Percentiles rank a stretch among this genome's conserved stretches.
phyloP scores from a whole-genome alignment of 495 filamentous ascomycete genomes.

The Barbatosphaeria neglecta region DNA sequence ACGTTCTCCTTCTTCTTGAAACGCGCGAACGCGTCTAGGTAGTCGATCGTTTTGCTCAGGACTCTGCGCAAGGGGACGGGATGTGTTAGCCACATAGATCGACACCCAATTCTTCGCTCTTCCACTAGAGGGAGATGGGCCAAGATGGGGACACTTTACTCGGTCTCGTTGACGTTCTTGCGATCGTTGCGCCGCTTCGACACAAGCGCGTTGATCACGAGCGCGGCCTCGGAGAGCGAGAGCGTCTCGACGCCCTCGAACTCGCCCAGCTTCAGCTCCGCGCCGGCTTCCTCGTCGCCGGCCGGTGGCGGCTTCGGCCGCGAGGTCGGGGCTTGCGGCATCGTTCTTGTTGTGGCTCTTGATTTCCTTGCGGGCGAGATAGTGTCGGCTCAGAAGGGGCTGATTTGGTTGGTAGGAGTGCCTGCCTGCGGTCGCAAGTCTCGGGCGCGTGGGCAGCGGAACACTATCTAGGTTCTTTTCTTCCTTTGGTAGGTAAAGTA shows the following conservation, averaged over 20 bases:
- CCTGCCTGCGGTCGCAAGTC: too few species aligned
- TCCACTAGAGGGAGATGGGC: background rate
- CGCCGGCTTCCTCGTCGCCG: slow-evolving; percentile 79
- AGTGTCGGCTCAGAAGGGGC: too few species aligned
- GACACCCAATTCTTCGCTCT: background rate
- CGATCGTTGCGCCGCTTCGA: slow-evolving; percentile 55
- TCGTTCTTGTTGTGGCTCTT: background rate
- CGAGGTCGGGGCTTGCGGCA: slow-evolving; percentile 40
- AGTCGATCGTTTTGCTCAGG: slow-evolving; percentile 76
- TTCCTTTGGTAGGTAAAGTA: too few species aligned
- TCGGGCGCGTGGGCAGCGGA: too few species aligned
- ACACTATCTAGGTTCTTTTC: too few species aligned
- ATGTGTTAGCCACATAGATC: background rate
- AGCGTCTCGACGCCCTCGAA: slow-evolving; percentile 81
- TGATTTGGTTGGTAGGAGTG: too few species aligned
- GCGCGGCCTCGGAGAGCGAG: slow-evolving; percentile 78
- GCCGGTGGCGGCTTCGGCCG: slow-evolving; percentile 60
- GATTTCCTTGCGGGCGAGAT: too few species aligned
- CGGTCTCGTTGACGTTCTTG: slow-evolving; percentile 56
- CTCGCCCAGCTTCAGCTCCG: slow-evolving; percentile 76
- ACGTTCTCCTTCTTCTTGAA: slow-evolving; percentile 93
- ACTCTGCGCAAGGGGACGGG: slow-evolving; percentile 23
- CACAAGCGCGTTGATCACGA: slow-evolving; percentile 80
- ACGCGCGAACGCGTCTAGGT: slow-evolving; percentile 83
- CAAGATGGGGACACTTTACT: slow-evolving; percentile 26